Base-by-base conservation (phyloP, 257 asterid genomes). In the Solanum paucissectum region DNA sequence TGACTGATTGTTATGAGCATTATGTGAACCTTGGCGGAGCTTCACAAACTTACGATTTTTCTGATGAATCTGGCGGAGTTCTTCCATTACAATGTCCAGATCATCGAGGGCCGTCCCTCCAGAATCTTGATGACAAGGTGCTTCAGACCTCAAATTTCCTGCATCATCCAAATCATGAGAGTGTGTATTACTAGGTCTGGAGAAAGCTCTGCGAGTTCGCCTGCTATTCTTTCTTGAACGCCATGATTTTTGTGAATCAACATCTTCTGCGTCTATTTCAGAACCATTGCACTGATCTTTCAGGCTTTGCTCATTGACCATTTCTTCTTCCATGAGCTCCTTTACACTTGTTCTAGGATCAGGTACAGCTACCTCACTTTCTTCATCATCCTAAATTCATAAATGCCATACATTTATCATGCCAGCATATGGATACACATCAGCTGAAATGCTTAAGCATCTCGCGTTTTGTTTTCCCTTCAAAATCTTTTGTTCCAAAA, bases 311-410 rank as follows among this genome's bases (percentile, higher is more conserved):
- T 96, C 97, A 6, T 85, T 88, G 76, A 88, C 74, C 96, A 97
- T 96, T 91, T 96, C 99, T 88, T 94, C 98, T 91, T 96, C 99
- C 95, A 97, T 97, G 86, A 97, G 96, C 89, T 94, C 94, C 93
- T 97, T 97, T 83, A 97, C 98, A 84, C 98, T 97, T 72, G 95
- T 91, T 92, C 84, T 92, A 71, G 82, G 38, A 88, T 92, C 96
- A 83, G 83, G 40, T 87, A 79, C 77, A 42, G 86, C 87, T 72
- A 86, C 87, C 75, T 88, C 90, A 86, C 89, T 91, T 87, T 89
- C 95, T 87, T 91, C 90, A 68, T 85, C 91, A 89, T 88, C 98
- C 98, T 94, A 76, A 37, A 87, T 66, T 87, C 36, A 29, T 27
- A 2, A 87, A 40, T 85, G 36, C 68, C 36, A 83, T 86, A 81